Base-by-base conservation (phyloP, 108 stramenopile species). In the Nitzschia sp. region DNA sequence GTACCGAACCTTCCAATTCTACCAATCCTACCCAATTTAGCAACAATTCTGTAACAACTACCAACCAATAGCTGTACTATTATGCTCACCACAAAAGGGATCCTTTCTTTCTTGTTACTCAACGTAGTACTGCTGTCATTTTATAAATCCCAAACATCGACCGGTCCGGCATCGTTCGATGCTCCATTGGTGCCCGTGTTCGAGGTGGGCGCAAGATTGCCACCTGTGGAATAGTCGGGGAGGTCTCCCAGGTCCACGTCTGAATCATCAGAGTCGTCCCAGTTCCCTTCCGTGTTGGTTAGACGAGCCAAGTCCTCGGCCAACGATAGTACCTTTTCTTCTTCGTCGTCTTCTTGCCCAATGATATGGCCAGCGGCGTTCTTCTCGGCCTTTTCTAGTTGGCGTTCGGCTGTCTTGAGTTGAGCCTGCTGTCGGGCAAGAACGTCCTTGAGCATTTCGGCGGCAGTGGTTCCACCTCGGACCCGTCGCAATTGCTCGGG, bases 371-470 rank as follows among this genome's bases (percentile, higher is more conserved):
- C 89, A 21, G 69, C 83, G 51, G 91, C 88, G 79, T 95, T 95
- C 64, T 84, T 86, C 53, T 86, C 84, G 8, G 94, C 94, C 50
- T 84, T 79, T 46, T 91, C 82, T 39, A 85, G 87, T 53, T 91
- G 85, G 34, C 73, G 56, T 44, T 89, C 85, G 29, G 91, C 90
- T 11, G 85, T 85, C 65, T 92, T 90, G 9, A 91, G 61, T 68
- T 95, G 94, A 0, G 90, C 94, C 65, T 92, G 91, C 72, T 95
- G 94, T 43, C 91, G 80, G 56, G 79, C 87, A 19, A 95, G 78
- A 12, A 95, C 94, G 57, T 92, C 90, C 61, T 93, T 92, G 43
- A 95, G 77, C 91, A 95, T 91, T 67, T 95, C 94, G 26, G 94
- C 94, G 12, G 94, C 94, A 41, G 94, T 95, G 56, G 94, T 92